phyloP scores from a whole-genome alignment of 2,329 filamentous ascomycete species.

The Cladosporium sp. region DNA sequence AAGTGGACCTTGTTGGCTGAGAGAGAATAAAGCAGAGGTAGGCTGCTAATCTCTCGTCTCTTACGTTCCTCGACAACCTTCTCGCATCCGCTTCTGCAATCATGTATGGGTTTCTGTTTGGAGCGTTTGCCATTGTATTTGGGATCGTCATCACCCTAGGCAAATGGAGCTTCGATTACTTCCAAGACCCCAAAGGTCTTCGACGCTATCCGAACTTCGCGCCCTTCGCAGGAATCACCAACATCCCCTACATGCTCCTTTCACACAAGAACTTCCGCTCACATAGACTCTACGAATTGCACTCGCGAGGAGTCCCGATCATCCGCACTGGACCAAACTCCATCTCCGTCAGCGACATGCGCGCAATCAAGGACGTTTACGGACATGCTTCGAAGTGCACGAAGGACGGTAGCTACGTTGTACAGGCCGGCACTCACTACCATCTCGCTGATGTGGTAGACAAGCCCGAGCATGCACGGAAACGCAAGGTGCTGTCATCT shows the following conservation, averaged over 20 bases:
- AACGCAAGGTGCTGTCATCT: conserved; percentile 34
- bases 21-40: no score
- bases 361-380: conserved; percentile 37
- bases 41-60: no score
- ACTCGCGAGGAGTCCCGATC: conserved; percentile 38
- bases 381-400: conserved; percentile 31
- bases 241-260: conserved; percentile 40
- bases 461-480: conserved; percentile 33
- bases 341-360: conserved; percentile 37
- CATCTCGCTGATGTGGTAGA: conserved; percentile 36
- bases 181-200: conserved; percentile 42
- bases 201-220: conserved; percentile 43
- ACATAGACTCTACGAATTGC: conserved; percentile 34
- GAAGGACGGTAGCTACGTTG: conserved; percentile 32
- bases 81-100: not conserved
- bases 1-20: no score
- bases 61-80: no score
- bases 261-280: conserved; percentile 40
- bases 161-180: conserved; percentile 30
- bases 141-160: conserved; percentile 13
- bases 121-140: conserved; percentile 13
- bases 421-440: conserved; percentile 27
- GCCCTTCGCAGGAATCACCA: conserved; percentile 40
- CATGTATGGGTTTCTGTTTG: conserved; percentile 21
- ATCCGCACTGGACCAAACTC: conserved; percentile 43